Percentiles rank a stretch among this genome's conserved stretches.
Evolutionary conservation across 1,139 yeast genomes (phyloP).

Genomic region (Yamadazyma friedrichii): DNA sequence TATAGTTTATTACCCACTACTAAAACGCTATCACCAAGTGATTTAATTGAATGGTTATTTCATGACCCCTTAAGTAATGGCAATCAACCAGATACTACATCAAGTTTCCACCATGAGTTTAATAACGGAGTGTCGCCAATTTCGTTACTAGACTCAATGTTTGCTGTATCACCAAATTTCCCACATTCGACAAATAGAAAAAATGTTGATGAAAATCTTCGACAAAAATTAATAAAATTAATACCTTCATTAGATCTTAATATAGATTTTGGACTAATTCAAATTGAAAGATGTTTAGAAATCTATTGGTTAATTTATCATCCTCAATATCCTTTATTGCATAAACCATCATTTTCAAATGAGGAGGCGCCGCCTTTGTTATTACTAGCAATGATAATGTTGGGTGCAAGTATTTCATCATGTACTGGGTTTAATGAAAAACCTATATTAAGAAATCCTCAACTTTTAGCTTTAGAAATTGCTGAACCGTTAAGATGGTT

Average conservation of each 20-base stretch:
- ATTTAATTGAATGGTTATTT: conserved; percentile 30
- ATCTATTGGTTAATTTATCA: conserved; percentile 58
- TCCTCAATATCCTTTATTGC: conserved; percentile 59
- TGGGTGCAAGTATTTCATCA: conserved; percentile 44
- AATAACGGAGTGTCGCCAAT: conserved; percentile 21
- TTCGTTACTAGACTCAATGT: conserved; percentile 29
- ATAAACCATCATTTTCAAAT: conserved; percentile 58
- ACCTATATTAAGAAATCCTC: conserved; percentile 18
- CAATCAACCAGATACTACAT: conserved; percentile 4
- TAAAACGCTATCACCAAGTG: conserved; percentile 23
- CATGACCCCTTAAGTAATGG: conserved; percentile 17
- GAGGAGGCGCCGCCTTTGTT: conserved; percentile 51
- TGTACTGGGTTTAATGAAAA: conserved; percentile 18
- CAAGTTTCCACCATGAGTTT: conserved; percentile 7
- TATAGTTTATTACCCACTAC: conserved; percentile 5
- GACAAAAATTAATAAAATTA: conserved; percentile 26
- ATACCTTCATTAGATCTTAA: conserved; percentile 34
- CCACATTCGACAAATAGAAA: conserved; percentile 24
- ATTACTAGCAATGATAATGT: conserved; percentile 53
- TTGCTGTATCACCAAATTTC: conserved; percentile 33
- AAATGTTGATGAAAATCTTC: conserved; percentile 23
- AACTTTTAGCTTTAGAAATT: conserved; percentile 34
- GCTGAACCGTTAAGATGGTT: conserved; percentile 65
- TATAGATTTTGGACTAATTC: conserved; percentile 25
- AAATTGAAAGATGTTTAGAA: conserved; percentile 27